Conservation (phyloP, 2,329 filamentous ascomycete species). For the Ophiocordyceps camponoti-rufipedis region DNA sequence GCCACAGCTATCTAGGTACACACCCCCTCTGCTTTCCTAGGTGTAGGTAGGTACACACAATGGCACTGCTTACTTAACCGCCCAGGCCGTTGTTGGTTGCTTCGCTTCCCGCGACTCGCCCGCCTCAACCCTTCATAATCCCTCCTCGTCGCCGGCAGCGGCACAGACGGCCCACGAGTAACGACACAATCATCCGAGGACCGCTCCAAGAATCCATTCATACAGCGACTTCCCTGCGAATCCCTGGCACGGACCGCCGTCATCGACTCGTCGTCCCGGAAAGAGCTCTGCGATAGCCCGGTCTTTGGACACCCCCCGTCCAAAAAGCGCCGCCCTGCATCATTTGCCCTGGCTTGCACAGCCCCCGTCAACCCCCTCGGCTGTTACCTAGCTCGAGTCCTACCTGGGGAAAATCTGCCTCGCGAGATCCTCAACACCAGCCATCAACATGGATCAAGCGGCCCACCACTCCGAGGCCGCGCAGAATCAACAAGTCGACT, state of each 20-base stretch:
- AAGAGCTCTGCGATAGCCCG: conserved; percentile 2
- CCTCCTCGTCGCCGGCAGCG: background rate
- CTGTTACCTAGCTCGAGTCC: conserved; percentile 17
- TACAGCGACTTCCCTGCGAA: background rate
- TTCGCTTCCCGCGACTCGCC: background rate
- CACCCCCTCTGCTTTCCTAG: too few relatives aligned
- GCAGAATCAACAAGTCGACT: conserved; percentile 30
- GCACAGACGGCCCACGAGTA: background rate
- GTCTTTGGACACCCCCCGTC: background rate
- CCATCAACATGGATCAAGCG: conserved; percentile 22
- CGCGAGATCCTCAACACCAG: conserved; percentile 6
- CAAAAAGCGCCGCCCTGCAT: conserved; percentile 6
- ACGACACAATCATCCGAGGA: background rate
- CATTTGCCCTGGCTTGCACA: conserved; percentile 7
- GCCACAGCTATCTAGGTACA: too few relatives aligned
- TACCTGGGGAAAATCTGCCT: conserved; percentile 27
- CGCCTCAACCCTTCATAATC: background rate
- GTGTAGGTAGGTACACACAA: too few relatives aligned
- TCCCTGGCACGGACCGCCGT: background rate
- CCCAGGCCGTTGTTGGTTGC: too few relatives aligned
- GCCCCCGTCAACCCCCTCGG: conserved; percentile 15
- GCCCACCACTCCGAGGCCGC: conserved; percentile 24
- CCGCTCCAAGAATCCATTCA: background rate
- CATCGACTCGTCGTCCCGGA: background rate
- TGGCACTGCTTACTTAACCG: too few relatives aligned